Evolutionary conservation across 2,329 filamentous ascomycete genomes (phyloP), one percentile per base, ranked within the genome.

Genomic region (Nigrograna mackinnonii): DNA sequence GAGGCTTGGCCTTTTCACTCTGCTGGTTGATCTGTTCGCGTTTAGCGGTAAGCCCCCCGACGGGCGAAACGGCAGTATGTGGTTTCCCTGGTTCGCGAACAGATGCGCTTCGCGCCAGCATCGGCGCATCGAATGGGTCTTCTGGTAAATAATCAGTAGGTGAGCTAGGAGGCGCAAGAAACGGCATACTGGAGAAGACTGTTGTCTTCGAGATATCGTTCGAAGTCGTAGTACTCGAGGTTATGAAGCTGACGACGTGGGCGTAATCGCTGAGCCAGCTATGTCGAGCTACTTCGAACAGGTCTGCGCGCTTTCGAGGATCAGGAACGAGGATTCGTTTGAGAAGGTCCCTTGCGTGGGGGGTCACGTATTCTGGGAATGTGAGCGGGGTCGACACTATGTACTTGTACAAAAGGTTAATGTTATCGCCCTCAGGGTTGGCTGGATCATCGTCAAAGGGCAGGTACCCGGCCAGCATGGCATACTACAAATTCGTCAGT

Each of bases 371-470:
- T 84, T 99, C 94, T 48, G 94, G 94, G 68, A 99, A 99, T 4
- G 92, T 97, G 31, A 99, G 81, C 24, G 92, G 91, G 1, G 94
- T 99, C 41, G 90, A 95, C 46, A 96, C 92, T 58, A 99, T 99
- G 72, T 99, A 99, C 74, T 97, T 97, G 80, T 99, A 99, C 20
- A 99, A 78, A 9, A 99, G 80, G 67, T 99, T 99, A 75, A 99
- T 99, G 67, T 99, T 99, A 69, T 99, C 94, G 54, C 94, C 94
- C 71, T 99, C 94, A 2, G 94, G 94, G 64, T 99, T 99, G 34
- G 91, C 94, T 50, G 94, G 94, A 61, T 99, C 94, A 66, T 99
- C 94, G 60, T 99, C 94, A 62, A 99, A 99, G 3, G 94, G 94
- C 11, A 99, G 79, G 68, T 99, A 99, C 32, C 94, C 94, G 28